Percentiles rank a stretch among this genome's conserved stretches.
Conservation (phyloP, 2,329 filamentous ascomycete species). For the Teratosphaeria viscida region DNA sequence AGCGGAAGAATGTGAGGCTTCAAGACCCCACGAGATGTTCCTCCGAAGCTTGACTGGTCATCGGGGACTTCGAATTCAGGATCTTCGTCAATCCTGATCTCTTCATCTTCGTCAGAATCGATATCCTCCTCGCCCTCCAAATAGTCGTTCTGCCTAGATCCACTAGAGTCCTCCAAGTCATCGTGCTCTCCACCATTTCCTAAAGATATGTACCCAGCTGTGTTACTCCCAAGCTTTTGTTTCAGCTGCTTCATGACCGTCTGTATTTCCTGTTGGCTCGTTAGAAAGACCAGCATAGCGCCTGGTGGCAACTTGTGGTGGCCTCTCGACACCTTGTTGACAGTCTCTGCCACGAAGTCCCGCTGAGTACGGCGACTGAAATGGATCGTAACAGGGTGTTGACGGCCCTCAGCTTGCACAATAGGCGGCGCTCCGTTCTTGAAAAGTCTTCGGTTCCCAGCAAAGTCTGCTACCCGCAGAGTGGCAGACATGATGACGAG, state of each 20-base stretch:
- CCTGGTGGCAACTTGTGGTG: slow-evolving; percentile 85
- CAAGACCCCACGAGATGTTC: slow-evolving; percentile 46
- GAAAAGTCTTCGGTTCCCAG: slow-evolving; percentile 73
- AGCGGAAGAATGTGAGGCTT: slow-evolving; percentile 85
- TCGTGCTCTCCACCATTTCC: background rate
- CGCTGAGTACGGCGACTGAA: slow-evolving; percentile 73
- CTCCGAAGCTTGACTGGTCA: background rate
- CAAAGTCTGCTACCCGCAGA: slow-evolving; percentile 79
- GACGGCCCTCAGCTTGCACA: slow-evolving; percentile 80
- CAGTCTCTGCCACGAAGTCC: slow-evolving; percentile 86
- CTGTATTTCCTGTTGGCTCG: slow-evolving; percentile 83
- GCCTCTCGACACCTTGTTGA: slow-evolving; percentile 73
- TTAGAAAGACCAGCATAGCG: slow-evolving; percentile 87
- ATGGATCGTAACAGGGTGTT: slow-evolving; percentile 82
- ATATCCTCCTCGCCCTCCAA: slow-evolving; percentile 43
- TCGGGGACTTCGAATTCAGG: background rate
- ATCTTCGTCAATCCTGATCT: slow-evolving; percentile 42
- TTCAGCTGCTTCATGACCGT: slow-evolving; percentile 72
- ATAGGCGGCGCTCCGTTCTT: slow-evolving; percentile 62
- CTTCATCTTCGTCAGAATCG: slow-evolving; percentile 29
- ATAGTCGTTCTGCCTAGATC: slow-evolving; percentile 52
- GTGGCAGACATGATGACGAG: slow-evolving; percentile 98
- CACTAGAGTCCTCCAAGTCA: slow-evolving; percentile 36
- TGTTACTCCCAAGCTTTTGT: slow-evolving; percentile 49
- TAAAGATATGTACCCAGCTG: slow-evolving; percentile 21